A percentile compares a stretch with the other conserved stretches of the same genome.
These are phyloP conservation scores for Pichia nakasei DNA, from an alignment of 805 yeast genomes.

Conservation along the genomic window DNA sequence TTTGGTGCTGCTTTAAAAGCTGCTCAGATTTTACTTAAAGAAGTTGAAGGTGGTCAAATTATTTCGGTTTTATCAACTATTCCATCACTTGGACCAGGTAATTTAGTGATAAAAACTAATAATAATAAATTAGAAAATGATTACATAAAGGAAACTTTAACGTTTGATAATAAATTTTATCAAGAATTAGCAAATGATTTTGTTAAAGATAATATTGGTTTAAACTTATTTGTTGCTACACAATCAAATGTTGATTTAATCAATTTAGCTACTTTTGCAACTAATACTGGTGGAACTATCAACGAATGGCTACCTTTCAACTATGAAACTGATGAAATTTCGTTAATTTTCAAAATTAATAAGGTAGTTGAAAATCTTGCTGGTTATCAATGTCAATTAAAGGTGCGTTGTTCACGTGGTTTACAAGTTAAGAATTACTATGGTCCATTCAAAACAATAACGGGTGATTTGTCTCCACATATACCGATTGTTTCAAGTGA, in stretches of 20 bases:
- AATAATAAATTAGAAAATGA: slow-evolving; percentile 31
- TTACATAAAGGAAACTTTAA: slow-evolving; percentile 38
- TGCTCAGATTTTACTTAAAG: slow-evolving; percentile 52
- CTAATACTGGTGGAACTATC: slow-evolving; percentile 62
- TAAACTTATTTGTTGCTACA: slow-evolving; percentile 69
- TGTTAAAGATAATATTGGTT: slow-evolving; percentile 51
- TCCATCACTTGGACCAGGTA: slow-evolving; percentile 80
- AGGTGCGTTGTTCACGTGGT: slow-evolving; percentile 82
- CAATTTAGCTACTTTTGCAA: slow-evolving; percentile 56
- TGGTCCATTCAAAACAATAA: slow-evolving; percentile 41
- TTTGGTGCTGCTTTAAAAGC: slow-evolving; percentile 72
- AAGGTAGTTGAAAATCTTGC: slow-evolving; percentile 38
- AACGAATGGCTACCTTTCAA: slow-evolving; percentile 60
- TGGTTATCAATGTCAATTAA: slow-evolving; percentile 78
- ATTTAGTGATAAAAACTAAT: slow-evolving; percentile 36
- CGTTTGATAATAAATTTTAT: slow-evolving; percentile 56
- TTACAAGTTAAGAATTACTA: slow-evolving; percentile 71
- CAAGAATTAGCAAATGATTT: slow-evolving; percentile 49
- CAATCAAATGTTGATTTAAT: slow-evolving; percentile 58
- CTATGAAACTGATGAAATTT: slow-evolving; percentile 56
- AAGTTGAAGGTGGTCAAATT: slow-evolving; percentile 79
- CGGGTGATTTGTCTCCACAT: slow-evolving; percentile 25
- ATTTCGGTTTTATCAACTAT: slow-evolving; percentile 55
- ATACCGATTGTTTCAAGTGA: slow-evolving; percentile 31
- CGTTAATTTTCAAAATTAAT: slow-evolving; percentile 53